Conservation (phyloP, 2,329 filamentous ascomycete genomes). For the Neodidymelliopsis sp. region DNA sequence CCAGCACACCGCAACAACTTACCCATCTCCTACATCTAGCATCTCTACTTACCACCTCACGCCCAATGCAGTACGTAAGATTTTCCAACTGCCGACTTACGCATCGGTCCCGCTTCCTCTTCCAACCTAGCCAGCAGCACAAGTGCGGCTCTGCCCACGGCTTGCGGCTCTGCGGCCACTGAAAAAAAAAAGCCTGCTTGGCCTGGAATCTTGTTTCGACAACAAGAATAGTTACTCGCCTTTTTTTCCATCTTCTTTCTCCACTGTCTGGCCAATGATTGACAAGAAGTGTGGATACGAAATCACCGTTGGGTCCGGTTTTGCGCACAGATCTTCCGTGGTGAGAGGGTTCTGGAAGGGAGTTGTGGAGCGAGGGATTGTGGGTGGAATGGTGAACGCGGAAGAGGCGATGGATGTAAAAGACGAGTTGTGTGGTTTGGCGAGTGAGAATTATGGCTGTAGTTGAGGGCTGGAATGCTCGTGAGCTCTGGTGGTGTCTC, state of each 20-base stretch:
- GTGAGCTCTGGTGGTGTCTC: background rate
- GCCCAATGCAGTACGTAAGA: slow-evolving; percentile 2
- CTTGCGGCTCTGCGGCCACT: slow-evolving; percentile 7
- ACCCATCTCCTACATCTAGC: background rate
- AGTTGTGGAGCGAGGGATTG: background rate
- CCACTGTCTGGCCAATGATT: too few relatives aligned
- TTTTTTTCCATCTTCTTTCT: too few relatives aligned
- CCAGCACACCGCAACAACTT: too few relatives aligned
- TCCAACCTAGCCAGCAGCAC: background rate
- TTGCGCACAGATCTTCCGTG: slow-evolving; percentile 16
- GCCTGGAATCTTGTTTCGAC: slow-evolving; percentile 3
- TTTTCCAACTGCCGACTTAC: background rate
- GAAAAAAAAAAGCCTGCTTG: background rate
- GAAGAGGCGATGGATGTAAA: background rate
- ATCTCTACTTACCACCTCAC: background rate
- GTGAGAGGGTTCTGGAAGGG: background rate
- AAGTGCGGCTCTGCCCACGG: slow-evolving; percentile 14
- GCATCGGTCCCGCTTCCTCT: slow-evolving; percentile 4
- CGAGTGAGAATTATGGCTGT: too few relatives aligned
- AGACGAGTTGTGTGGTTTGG: too few relatives aligned
- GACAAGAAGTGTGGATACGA: background rate
- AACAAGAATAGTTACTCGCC: too few relatives aligned
- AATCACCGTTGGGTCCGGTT: slow-evolving; percentile 6
- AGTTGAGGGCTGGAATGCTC: too few relatives aligned
- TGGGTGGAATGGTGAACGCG: background rate